Evolutionary conservation across 768 basidiomycete genomes (phyloP), one percentile per base, ranked within the genome.

Genomic region (Cyclocybe cylindracea): DNA sequence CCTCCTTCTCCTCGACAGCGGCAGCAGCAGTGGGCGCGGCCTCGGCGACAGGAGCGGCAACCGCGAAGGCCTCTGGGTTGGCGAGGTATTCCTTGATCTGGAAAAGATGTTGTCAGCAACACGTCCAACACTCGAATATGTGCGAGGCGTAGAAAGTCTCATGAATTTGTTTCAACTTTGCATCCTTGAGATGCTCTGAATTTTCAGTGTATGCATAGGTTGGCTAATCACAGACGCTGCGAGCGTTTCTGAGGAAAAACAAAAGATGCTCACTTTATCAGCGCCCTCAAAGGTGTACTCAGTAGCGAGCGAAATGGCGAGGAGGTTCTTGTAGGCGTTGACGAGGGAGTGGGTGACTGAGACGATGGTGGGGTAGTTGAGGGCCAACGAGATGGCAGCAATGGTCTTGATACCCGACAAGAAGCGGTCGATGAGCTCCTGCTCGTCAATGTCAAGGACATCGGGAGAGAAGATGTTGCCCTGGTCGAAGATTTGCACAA

Each of bases 261-360:
- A 55, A 62, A 46, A 43, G 49, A 35, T 13, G 40, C 83, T 63
- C 55, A 93, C 94, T 90, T 97, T 91, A 69, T 92, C 92, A 51
- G 90, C 82, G 54, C 86, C 94, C 66, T 95, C 92, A 72, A 98
- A 98, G 48, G 87, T 83, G 84, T 94, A 94, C 41, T 98, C 95
- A 54, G 97, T 98, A 41, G 80, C 85, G 51, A 98, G 74, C 39
- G 93, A 86, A 60, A 98, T 72, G 36, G 93, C 89, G 58, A 99
- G 74, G 58, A 98, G 74, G 81, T 98, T 99, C 87, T 99, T 99
- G 90, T 98, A 98, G 39, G 94, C 84, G 78, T 98, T 98, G 82
- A 98, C 93, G 54, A 99, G 85, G 31, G 93, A 90, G 83, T 99
- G 97, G 40, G 82, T 74, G 60, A 98, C 86, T 39, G 96, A 98